A percentile compares a stretch with the other conserved stretches of the same genome.
These are phyloP conservation scores for Haberlea rhodopensis DNA, from an alignment of 257 asterid genomes.

Conservation along the genomic window DNA sequence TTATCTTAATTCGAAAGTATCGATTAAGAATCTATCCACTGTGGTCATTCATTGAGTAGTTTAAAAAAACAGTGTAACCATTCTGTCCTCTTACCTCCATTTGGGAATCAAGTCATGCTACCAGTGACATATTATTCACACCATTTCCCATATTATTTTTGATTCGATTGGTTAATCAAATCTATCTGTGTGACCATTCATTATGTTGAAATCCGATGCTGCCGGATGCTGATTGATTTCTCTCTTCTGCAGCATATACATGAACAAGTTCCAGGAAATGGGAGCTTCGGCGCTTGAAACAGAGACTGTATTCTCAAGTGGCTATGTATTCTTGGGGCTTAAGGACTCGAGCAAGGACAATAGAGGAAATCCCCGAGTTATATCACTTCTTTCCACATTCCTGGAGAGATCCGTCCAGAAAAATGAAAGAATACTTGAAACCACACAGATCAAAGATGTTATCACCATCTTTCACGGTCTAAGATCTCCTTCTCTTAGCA, in stretches of 20 bases:
- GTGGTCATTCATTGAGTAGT: neutral
- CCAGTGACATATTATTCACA: neutral
- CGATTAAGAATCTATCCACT: no score
- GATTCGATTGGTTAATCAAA: neutral
- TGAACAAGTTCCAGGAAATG: slow-evolving; percentile 34
- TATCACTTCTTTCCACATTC: slow-evolving; percentile 57
- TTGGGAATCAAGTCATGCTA: no score
- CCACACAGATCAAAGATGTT: slow-evolving; percentile 44
- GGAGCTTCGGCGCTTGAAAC: slow-evolving; percentile 50
- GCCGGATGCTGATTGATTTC: slow-evolving; percentile 7
- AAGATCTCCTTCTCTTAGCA: slow-evolving; percentile 66
- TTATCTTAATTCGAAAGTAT: no score
- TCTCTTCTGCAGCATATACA: slow-evolving; percentile 36
- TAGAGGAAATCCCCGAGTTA: slow-evolving; percentile 55
- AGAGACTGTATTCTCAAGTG: slow-evolving; percentile 37
- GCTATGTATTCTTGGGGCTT: slow-evolving; percentile 56
- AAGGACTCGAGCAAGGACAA: slow-evolving; percentile 42
- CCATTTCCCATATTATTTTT: neutral
- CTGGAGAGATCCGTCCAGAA: slow-evolving; percentile 64
- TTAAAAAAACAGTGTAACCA: no score
- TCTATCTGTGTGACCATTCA: neutral
- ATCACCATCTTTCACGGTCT: slow-evolving; percentile 78
- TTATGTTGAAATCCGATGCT: neutral
- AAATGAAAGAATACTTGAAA: slow-evolving; percentile 55
- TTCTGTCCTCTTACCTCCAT: no score